phyloP scores from a whole-genome alignment of 306 rosid genomes.

The Fragaria iinumae region DNA sequence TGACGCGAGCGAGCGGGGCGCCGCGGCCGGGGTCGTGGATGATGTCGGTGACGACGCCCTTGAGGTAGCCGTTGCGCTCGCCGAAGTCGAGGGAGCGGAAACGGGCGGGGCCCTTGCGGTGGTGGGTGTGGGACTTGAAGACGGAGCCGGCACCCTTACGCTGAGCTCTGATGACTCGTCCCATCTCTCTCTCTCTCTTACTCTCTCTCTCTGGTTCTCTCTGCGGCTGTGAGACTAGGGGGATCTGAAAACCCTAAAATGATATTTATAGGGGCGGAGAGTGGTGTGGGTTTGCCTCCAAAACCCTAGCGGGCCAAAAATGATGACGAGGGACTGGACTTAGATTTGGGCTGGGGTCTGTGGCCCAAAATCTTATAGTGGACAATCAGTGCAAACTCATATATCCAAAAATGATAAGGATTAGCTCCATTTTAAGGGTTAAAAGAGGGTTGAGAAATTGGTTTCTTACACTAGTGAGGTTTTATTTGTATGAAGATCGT shows the following conservation, averaged over 20 bases:
- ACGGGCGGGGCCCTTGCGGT: slow-evolving; percentile 25
- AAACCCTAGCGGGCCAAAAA: background rate
- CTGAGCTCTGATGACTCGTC: slow-evolving; percentile 22
- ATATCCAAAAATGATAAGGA: background rate
- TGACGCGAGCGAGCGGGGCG: slow-evolving; percentile 18
- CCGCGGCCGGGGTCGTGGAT: slow-evolving; percentile 27
- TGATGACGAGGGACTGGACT: background rate
- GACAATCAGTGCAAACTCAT: background rate
- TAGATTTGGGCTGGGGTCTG: background rate
- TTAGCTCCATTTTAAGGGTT: background rate
- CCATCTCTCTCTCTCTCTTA: slow-evolving; percentile 8
- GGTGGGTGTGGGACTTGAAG: slow-evolving; percentile 29
- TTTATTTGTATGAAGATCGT: background rate
- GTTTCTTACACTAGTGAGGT: background rate
- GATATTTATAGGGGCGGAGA: background rate
- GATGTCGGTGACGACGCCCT: slow-evolving; percentile 28
- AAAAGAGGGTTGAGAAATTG: background rate
- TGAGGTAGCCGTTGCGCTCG: slow-evolving; percentile 28
- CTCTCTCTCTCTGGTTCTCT: background rate
- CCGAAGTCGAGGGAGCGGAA: slow-evolving; percentile 24
- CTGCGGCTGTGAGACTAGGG: background rate
- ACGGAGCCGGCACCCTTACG: slow-evolving; percentile 27
- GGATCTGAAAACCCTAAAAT: background rate
- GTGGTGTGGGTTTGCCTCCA: background rate
- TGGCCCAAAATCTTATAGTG: background rate